phyloP scores from a whole-genome alignment of 2,329 filamentous ascomycete species.

The Hymenoscyphus fructigenus region DNA sequence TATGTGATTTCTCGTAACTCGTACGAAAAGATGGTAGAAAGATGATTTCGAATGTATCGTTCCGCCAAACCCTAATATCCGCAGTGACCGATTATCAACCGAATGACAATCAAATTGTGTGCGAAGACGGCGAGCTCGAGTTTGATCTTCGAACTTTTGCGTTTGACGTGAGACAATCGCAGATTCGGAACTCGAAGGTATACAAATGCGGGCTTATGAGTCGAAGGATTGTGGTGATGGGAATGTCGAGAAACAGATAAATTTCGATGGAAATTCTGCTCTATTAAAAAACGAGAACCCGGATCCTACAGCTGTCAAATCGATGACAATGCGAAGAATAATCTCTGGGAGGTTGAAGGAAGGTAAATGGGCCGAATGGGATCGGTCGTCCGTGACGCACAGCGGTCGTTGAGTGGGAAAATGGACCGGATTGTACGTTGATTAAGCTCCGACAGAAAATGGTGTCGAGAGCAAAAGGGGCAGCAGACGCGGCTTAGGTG shows the following conservation, averaged over 20 bases:
- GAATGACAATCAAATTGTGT: slow-evolving; percentile 17
- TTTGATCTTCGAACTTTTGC: neutral
- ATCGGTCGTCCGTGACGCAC: slow-evolving; percentile 34
- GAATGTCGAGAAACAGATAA: slow-evolving; percentile 3
- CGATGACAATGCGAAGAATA: slow-evolving; percentile 26
- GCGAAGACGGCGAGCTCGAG: slow-evolving; percentile 7
- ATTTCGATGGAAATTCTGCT: slow-evolving; percentile 17
- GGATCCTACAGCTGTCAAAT: slow-evolving; percentile 23
- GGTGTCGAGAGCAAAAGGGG: slow-evolving; percentile 8
- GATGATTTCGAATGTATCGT: slow-evolving; percentile 29
- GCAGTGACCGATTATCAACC: slow-evolving; percentile 11
- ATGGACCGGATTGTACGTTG: slow-evolving; percentile 24
- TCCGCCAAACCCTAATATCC: slow-evolving; percentile 14
- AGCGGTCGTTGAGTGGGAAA: slow-evolving; percentile 11
- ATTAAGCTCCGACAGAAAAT: slow-evolving; percentile 24
- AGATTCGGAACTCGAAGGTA: neutral
- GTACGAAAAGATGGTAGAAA: slow-evolving; percentile 32
- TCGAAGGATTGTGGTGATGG: slow-evolving; percentile 10
- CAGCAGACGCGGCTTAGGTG: slow-evolving; percentile 1
- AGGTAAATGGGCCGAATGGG: slow-evolving; percentile 31
- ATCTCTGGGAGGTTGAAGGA: slow-evolving; percentile 22
- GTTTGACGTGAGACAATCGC: neutral
- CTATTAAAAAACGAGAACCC: slow-evolving; percentile 27
- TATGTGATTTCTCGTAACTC: slow-evolving; percentile 28
- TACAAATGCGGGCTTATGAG: neutral